A percentile compares a stretch with the other conserved stretches of the same genome.
phyloP scores from a whole-genome alignment of 2,329 filamentous ascomycete species.

The Diaporthe batatas region DNA sequence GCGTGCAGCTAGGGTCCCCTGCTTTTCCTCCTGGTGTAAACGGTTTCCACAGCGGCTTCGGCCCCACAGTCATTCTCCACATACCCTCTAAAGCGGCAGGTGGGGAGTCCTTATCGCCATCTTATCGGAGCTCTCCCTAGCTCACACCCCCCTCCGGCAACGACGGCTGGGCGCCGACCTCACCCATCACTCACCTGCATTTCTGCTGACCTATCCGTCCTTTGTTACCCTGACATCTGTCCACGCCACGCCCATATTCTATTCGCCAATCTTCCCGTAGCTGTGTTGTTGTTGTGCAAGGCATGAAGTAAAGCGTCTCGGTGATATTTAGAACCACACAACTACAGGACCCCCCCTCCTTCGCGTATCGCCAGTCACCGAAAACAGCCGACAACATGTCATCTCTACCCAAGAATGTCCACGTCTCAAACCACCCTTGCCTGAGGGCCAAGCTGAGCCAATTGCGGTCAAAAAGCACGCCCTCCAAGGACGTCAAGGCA shows the following conservation, averaged over 20 bases:
- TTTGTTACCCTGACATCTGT: background rate
- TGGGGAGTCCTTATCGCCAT: slow-evolving; percentile 22
- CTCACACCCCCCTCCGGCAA: slow-evolving; percentile 35
- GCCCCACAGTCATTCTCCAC: no score
- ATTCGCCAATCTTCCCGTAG: background rate
- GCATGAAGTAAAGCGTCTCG: background rate
- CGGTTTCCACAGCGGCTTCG: no score
- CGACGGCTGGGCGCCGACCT: slow-evolving; percentile 18
- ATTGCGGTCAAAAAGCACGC: slow-evolving; percentile 80
- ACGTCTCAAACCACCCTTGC: slow-evolving; percentile 89
- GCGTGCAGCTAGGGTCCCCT: no score
- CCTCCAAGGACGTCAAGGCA: slow-evolving; percentile 80
- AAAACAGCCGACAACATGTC: slow-evolving; percentile 46
- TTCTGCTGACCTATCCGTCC: slow-evolving; percentile 49
- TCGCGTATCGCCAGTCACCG: background rate
- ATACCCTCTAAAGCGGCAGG: slow-evolving; percentile 8
- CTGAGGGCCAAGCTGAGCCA: slow-evolving; percentile 90
- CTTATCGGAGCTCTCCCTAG: slow-evolving; percentile 38
- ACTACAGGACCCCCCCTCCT: background rate
- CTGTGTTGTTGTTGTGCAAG: slow-evolving; percentile 7
- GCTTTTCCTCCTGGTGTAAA: no score
- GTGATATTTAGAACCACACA: background rate
- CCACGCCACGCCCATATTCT: background rate
- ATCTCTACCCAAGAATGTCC: slow-evolving; percentile 71
- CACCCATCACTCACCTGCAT: slow-evolving; percentile 12